A percentile compares a stretch with the other conserved stretches of the same genome.
Conservation (phyloP, 352 stramenopile genomes). For the Phytopythium chamaehyphon region DNA sequence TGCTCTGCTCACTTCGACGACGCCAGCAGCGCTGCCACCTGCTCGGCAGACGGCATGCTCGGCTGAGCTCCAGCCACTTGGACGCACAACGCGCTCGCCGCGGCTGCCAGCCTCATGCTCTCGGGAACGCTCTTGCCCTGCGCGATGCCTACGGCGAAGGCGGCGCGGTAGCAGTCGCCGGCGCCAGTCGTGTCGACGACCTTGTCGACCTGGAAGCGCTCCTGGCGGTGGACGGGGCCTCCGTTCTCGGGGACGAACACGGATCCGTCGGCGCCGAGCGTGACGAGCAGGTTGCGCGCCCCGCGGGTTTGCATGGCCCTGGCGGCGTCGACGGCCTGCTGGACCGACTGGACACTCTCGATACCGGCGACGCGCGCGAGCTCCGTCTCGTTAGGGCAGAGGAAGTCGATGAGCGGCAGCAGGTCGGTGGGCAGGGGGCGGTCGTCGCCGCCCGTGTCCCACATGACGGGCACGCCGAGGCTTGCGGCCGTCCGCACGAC, state of each 20-base stretch:
- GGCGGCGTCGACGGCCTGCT: slow-evolving; percentile 55
- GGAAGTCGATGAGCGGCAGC: slow-evolving; percentile 48
- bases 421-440: slow-evolving; percentile 46
- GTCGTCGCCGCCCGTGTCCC: slow-evolving; percentile 75
- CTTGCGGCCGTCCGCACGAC: slow-evolving; percentile 46
- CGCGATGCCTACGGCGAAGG: slow-evolving; percentile 59
- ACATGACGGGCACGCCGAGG: slow-evolving; percentile 59
- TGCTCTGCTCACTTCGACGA: background rate
- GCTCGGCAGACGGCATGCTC: slow-evolving; percentile 49
- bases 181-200: slow-evolving; percentile 80
- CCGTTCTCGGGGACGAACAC: slow-evolving; percentile 51
- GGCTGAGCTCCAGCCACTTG: slow-evolving; percentile 56
- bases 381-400: slow-evolving; percentile 83
- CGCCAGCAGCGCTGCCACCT: slow-evolving; percentile 31
- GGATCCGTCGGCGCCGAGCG: slow-evolving; percentile 57
- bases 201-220: slow-evolving; percentile 44
- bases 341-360: slow-evolving; percentile 24
- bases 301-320: slow-evolving; percentile 42
- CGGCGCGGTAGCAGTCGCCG: slow-evolving; percentile 71
- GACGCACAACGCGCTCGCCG: slow-evolving; percentile 66
- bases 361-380: slow-evolving; percentile 39
- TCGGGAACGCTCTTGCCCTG: slow-evolving; percentile 42
- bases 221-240: slow-evolving; percentile 33
- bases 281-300: slow-evolving; percentile 58
- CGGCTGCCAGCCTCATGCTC: slow-evolving; percentile 47